Percentiles rank a stretch among this genome's conserved stretches.
Conservation (phyloP, 306 rosid genomes). For the Dryas drummondii region DNA sequence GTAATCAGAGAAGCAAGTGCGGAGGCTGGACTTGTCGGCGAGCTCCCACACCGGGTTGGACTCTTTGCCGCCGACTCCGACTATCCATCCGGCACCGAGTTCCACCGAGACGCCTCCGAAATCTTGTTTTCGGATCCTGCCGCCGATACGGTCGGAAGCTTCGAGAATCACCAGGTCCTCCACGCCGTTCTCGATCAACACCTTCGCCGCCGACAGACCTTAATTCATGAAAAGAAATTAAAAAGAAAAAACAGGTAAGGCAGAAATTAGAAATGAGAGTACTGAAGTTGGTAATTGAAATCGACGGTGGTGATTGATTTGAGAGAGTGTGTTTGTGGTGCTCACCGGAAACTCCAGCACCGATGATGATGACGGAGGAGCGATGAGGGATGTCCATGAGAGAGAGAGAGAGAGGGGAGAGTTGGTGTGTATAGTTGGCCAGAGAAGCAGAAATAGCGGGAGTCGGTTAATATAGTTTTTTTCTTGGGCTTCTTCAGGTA, state of each 20-base stretch:
- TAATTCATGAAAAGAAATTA: not conserved
- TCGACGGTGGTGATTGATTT: not conserved
- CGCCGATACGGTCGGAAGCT: slow-evolving; percentile 93
- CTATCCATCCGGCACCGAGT: slow-evolving; percentile 99
- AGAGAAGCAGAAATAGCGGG: slow-evolving; percentile 57
- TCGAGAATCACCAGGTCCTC: slow-evolving; percentile 76
- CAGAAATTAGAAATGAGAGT: not conserved
- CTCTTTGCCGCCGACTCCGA: slow-evolving; percentile 83
- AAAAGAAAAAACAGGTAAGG: not conserved
- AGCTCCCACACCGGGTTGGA: slow-evolving; percentile 92
- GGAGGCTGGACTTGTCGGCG: slow-evolving; percentile 60
- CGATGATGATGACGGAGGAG: slow-evolving; percentile 81
- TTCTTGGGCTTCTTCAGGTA: not conserved
- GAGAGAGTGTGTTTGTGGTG: not conserved
- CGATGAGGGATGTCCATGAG: slow-evolving; percentile 69
- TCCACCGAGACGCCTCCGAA: slow-evolving; percentile 88
- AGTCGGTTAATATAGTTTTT: slow-evolving; percentile 63
- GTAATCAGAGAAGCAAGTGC: slow-evolving; percentile 87
- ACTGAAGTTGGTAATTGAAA: not conserved
- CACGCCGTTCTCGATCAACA: slow-evolving; percentile 65
- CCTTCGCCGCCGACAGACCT: slow-evolving; percentile 90
- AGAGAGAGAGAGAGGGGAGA: slow-evolving; percentile 12
- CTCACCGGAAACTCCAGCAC: slow-evolving; percentile 92
- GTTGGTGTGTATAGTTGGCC: slow-evolving; percentile 22
- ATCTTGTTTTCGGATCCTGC: slow-evolving; percentile 74